Conservation (phyloP, 495 filamentous ascomycete genomes). For the Neurospora sp. region DNA sequence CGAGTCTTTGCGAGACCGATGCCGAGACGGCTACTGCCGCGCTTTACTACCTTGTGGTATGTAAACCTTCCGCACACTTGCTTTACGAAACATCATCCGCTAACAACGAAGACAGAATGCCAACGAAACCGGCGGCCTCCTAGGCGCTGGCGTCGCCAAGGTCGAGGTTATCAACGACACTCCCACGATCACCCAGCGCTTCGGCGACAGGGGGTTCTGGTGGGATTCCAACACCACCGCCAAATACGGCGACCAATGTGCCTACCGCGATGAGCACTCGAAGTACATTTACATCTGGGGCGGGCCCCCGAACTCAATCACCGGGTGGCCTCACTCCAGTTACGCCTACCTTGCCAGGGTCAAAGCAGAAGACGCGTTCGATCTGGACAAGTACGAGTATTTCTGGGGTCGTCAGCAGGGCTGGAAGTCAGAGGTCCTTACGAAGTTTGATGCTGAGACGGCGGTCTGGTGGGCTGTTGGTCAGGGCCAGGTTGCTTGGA, state of each 20-base stretch:
- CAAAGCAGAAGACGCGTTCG: conserved; percentile 21
- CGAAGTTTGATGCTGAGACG: conserved; percentile 16
- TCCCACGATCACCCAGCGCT: conserved; percentile 24
- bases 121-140: conserved; percentile 14
- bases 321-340: conserved; percentile 7
- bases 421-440: conserved; percentile 19
- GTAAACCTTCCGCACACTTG: not conserved
- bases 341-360: conserved; percentile 30
- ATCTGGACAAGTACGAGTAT: conserved; percentile 26
- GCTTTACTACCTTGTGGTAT: conserved; percentile 23
- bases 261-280: conserved; percentile 26
- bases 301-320: conserved; percentile 19
- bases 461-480: conserved; percentile 23
- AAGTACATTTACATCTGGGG: conserved; percentile 28
- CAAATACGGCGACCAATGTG: conserved; percentile 25
- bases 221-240: conserved; percentile 15
- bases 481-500: conserved; percentile 26
- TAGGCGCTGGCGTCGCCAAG: conserved; percentile 25
- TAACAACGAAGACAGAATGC: conserved; percentile 15
- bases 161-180: conserved; percentile 19
- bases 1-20: conserved; percentile 24
- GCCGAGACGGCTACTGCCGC: conserved; percentile 8
- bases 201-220: conserved; percentile 25
- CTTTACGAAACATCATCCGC: not conserved
- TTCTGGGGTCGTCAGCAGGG: conserved; percentile 24